Conservation (phyloP, 257 asterid genomes). For the Petunia secreta region DNA sequence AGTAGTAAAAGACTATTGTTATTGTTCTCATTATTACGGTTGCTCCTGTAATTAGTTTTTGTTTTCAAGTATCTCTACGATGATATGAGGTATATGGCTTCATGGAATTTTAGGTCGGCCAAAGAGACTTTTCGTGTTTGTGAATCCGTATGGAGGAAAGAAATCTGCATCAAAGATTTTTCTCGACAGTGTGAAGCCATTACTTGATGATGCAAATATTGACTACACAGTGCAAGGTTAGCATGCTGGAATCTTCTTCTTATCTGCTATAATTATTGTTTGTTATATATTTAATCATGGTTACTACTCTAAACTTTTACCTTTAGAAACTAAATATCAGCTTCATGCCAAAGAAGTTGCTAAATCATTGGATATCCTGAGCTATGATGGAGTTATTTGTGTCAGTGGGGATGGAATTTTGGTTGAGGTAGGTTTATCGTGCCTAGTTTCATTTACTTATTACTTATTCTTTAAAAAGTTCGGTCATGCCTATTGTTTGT, state of each 20-base stretch:
- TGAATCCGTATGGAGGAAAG: conserved; percentile 94
- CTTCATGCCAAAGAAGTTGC: conserved; percentile 84
- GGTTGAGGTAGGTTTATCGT: conserved; percentile 76
- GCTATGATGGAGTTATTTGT: conserved; percentile 87
- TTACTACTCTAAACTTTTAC: conserved; percentile 27
- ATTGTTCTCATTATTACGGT: conserved; percentile 2
- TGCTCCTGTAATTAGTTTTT: not conserved
- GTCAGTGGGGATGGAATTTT: conserved; percentile 93
- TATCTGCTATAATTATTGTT: not conserved
- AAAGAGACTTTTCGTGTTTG: conserved; percentile 67
- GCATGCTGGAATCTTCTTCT: not conserved
- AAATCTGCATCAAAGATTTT: conserved; percentile 75
- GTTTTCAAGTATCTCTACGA: not conserved
- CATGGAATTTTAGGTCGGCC: conserved; percentile 67
- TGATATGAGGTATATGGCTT: not conserved
- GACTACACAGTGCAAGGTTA: conserved; percentile 71
- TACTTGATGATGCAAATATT: conserved; percentile 81
- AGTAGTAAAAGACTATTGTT: conserved; percentile 10
- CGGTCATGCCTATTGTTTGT: not conserved
- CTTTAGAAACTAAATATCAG: conserved; percentile 73
- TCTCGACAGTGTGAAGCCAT: conserved; percentile 69
- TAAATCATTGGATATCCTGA: conserved; percentile 63
- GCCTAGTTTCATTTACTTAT: not conserved
- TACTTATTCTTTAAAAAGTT: not conserved
- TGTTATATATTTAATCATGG: not conserved